Base-by-base conservation (phyloP, 441 rosid genomes). In the Populus tomentosa region DNA sequence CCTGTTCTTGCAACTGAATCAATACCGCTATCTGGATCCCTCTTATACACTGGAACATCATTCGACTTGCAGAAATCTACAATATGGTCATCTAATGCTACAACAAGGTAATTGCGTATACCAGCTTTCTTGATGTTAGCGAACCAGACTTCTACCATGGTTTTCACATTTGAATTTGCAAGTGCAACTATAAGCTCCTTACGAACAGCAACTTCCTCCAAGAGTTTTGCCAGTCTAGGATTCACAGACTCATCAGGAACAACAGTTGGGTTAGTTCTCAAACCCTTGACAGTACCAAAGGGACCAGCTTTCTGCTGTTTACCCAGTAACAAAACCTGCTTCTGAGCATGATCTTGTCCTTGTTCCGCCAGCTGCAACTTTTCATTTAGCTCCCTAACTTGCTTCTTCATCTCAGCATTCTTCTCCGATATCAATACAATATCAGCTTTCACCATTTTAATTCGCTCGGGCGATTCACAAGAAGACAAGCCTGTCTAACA, bases 161-260 rank as follows among this genome's bases (percentile, higher is more conserved):
- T 67, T 81, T 89, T 87, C 87, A 96, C 98, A 50, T 90, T 90
- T 4, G 91, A 87, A 82, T 91, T 96, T 69, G 98, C 99, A 69
- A 94, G 95, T 10, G 94, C 97, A 75, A 94, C 98, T 5, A 97
- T 93, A 16, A 97, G 84, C 87, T 94, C 99, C 81, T 88, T 93
- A 69, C 73, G 36, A 21, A 89, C 88, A 71, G 98, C 92, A 76
- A 97, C 79, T 77, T 79, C 76, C 75, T 88, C 88, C 81, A 94
- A 81, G 42, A 94, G 80, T 80, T 88, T 89, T 5, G 92, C 97
- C 79, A 97, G 79, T 80, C 97, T 89, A 0, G 91, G 95, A 85
- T 92, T 96, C 73, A 89, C 89, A 46, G 93, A 91, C 50, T 89
- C 91, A 78, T 92, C 97, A 0, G 98, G 86, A 56, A 88, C 71